Evolutionary conservation across 1,139 yeast genomes (phyloP).

Genomic region (Geotrichum candidum): DNA sequence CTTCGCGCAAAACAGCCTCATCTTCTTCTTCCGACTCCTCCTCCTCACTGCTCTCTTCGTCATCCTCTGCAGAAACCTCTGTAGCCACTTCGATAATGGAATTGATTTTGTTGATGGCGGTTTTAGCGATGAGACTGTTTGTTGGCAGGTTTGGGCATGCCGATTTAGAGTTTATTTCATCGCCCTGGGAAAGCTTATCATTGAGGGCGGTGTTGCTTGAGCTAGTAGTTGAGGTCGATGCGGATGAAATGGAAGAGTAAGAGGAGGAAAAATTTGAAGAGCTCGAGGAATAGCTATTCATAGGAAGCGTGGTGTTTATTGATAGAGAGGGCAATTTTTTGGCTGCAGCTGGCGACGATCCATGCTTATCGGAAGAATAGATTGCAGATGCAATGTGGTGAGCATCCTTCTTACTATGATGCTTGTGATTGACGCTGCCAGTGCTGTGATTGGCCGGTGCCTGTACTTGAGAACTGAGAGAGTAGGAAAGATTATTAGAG

Average conservation of each 20-base stretch:
- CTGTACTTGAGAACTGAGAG: not conserved
- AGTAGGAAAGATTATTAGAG: not conserved
- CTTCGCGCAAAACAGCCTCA: conserved; percentile 34
- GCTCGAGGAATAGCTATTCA: not conserved
- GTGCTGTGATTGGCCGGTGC: conserved; percentile 2
- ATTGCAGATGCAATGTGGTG: conserved; percentile 19
- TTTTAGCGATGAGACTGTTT: not conserved
- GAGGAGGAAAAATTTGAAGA: conserved; percentile 2
- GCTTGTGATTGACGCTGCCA: conserved; percentile 7
- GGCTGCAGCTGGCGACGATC: not conserved
- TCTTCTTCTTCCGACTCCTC: conserved; percentile 11
- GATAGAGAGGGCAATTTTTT: not conserved
- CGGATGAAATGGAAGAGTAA: not conserved
- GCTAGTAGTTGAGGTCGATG: not conserved
- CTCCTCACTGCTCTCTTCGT: not conserved
- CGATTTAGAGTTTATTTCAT: not conserved
- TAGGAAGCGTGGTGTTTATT: conserved; percentile 1
- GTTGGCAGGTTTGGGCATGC: not conserved
- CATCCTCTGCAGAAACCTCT: conserved; percentile 1
- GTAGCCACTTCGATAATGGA: not conserved
- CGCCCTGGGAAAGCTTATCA: not conserved
- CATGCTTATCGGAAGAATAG: not conserved
- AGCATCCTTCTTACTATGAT: conserved; percentile 25
- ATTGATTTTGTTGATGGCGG: not conserved
- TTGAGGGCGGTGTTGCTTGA: not conserved